phyloP scores from a whole-genome alignment of 345 rosid species.

The Aquilaria yunnanensis region DNA sequence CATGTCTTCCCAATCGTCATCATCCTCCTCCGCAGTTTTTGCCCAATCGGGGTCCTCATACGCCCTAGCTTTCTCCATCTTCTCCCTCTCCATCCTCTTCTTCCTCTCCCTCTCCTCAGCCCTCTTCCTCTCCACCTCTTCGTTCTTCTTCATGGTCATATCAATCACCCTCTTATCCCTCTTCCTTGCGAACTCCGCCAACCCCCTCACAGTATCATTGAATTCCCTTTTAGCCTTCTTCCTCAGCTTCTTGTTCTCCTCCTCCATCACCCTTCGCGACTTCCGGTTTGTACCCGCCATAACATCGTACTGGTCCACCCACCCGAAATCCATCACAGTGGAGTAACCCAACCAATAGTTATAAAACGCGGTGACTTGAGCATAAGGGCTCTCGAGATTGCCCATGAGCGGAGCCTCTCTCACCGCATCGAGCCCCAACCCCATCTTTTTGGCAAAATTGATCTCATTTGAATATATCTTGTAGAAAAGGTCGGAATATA shows the following conservation, averaged over 20 bases:
- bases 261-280: constrained; percentile 87
- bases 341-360: constrained; percentile 75
- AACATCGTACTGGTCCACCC: constrained; percentile 76
- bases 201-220: constrained; percentile 71
- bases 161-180: constrained; percentile 90
- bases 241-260: constrained; percentile 84
- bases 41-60: constrained; percentile 74
- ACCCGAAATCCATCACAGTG: constrained; percentile 84
- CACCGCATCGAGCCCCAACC: constrained; percentile 46
- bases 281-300: constrained; percentile 67
- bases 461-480: constrained; percentile 60
- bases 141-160: constrained; percentile 61
- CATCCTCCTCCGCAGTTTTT: constrained; percentile 38
- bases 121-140: constrained; percentile 54
- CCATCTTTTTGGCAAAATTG: constrained; percentile 49
- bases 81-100: constrained; percentile 66
- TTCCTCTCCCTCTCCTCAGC: constrained; percentile 58
- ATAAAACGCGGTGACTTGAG: constrained; percentile 81
- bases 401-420: constrained; percentile 89
- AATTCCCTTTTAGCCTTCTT: constrained; percentile 81
- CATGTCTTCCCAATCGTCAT: constrained; percentile 30
- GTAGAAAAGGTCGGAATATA: constrained; percentile 63
- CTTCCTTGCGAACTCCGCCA: constrained; percentile 87
- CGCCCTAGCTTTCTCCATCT: constrained; percentile 42
- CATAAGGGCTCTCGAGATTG: constrained; percentile 64